Percentiles rank a stretch among this genome's conserved stretches.
Conservation (phyloP, 2,329 filamentous ascomycete species). For the Fusarium sp. region DNA sequence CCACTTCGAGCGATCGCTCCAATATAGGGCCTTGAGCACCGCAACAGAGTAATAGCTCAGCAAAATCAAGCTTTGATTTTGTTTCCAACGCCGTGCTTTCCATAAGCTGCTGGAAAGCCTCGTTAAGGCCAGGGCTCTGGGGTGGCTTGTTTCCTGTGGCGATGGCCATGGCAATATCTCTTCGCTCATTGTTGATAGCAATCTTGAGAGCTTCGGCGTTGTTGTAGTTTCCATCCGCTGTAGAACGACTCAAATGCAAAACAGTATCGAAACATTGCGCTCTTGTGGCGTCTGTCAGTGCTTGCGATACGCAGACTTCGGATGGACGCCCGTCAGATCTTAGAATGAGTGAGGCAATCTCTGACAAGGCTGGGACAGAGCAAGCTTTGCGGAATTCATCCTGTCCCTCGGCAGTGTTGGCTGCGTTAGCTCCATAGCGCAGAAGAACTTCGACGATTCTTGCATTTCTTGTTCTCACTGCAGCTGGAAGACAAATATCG, state of each 20-base stretch:
- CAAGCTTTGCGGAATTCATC: constrained; percentile 68
- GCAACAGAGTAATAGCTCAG: constrained; percentile 69
- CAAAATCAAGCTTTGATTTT: constrained; percentile 64
- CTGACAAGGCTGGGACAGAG: constrained; percentile 59
- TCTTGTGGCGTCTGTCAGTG: constrained; percentile 65
- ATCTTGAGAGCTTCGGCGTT: constrained; percentile 65
- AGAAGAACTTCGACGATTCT: constrained; percentile 63
- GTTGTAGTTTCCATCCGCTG: constrained; percentile 66
- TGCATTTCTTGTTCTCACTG: constrained; percentile 60
- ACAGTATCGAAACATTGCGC: constrained; percentile 66
- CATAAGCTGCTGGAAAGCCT: constrained; percentile 64
- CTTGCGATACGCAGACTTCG: constrained; percentile 60
- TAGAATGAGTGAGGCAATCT: constrained; percentile 63
- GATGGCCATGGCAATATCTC: constrained; percentile 68
- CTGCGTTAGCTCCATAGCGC: constrained; percentile 63
- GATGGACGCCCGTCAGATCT: constrained; percentile 63
- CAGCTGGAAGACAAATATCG: constrained; percentile 63
- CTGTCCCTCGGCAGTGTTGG: constrained; percentile 63
- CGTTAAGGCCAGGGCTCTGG: constrained; percentile 60
- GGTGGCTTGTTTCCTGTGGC: constrained; percentile 67
- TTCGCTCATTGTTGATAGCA: constrained; percentile 62
- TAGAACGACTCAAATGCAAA: constrained; percentile 63
- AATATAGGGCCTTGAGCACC: constrained; percentile 67
- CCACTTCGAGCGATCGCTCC: constrained; percentile 62
- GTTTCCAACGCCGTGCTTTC: constrained; percentile 61